A percentile compares a stretch with the other conserved stretches of the same genome.
Conservation (phyloP, 805 yeast genomes). For the Scheffersomyces spartinae region DNA sequence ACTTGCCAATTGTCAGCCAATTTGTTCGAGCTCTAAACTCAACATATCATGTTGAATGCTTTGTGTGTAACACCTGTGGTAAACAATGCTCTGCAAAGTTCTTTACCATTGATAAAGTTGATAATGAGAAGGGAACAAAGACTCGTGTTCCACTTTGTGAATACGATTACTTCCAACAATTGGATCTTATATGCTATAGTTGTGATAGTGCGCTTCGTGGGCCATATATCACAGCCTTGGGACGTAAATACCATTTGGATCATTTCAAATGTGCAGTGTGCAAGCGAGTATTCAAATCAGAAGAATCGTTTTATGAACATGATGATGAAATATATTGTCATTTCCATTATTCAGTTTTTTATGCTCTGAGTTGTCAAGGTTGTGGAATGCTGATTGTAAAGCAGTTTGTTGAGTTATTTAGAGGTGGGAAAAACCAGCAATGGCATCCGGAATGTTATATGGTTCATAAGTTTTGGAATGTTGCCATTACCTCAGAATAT, state of each 20-base stretch:
- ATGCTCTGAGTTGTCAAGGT: conserved; percentile 88
- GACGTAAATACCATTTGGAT: conserved; percentile 85
- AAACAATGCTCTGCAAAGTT: conserved; percentile 74
- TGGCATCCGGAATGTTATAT: conserved; percentile 99
- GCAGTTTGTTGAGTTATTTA: conserved; percentile 84
- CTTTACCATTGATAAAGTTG: conserved; percentile 61
- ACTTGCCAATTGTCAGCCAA: conserved; percentile 40
- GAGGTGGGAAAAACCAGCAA: conserved; percentile 86
- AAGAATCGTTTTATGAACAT: conserved; percentile 87
- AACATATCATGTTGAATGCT: conserved; percentile 80
- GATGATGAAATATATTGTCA: conserved; percentile 78
- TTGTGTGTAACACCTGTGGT: conserved; percentile 78
- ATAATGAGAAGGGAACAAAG: conserved; percentile 23
- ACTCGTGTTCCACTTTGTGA: conserved; percentile 61
- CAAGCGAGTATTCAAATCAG: conserved; percentile 73
- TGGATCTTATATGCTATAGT: conserved; percentile 74
- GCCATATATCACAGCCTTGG: conserved; percentile 87
- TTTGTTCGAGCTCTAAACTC: conserved; percentile 75
- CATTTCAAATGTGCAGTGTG: conserved; percentile 91
- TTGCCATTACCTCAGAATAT: conserved; percentile 52
- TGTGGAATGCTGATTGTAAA: conserved; percentile 85
- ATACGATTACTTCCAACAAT: conserved; percentile 78
- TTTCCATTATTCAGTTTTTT: conserved; percentile 76
- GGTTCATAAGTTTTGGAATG: conserved; percentile 96
- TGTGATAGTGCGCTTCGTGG: conserved; percentile 85